Percentiles rank a stretch among this genome's conserved stretches.
Conservation (phyloP, 345 rosid genomes). For the Rhizophora mangle region DNA sequence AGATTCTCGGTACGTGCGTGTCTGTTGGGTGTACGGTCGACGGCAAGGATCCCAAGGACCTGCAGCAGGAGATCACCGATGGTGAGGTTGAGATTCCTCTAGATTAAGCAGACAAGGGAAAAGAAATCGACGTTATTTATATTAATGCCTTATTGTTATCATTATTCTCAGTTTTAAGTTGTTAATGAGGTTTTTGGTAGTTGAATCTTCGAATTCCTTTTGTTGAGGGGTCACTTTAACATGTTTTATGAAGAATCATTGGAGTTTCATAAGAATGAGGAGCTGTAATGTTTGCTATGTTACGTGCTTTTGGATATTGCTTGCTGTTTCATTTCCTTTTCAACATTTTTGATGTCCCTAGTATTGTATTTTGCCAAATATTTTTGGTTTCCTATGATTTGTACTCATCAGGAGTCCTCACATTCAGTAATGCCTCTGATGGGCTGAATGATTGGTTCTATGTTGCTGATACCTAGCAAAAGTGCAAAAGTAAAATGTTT, state of each 20-base stretch:
- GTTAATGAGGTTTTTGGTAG: constrained; percentile 12
- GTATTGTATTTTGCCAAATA: too few species aligned
- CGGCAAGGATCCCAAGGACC: constrained; percentile 24
- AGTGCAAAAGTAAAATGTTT: too few species aligned
- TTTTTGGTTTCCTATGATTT: too few species aligned
- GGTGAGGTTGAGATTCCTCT: constrained; percentile 41
- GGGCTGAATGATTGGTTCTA: neutral
- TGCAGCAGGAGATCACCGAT: constrained; percentile 40
- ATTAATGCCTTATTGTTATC: neutral
- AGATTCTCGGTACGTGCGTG: constrained; percentile 2
- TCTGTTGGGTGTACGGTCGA: neutral
- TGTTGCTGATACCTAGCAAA: too few species aligned
- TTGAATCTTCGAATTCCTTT: neutral
- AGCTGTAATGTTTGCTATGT: constrained; percentile 21
- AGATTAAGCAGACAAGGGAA: neutral
- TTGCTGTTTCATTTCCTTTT: neutral
- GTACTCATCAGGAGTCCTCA: neutral
- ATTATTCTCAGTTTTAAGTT: constrained; percentile 38
- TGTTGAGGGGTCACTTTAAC: too few species aligned
- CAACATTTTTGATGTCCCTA: neutral
- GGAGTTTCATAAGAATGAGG: constrained; percentile 14
- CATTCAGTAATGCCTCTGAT: neutral
- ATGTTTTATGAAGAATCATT: constrained; percentile 9
- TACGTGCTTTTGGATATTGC: constrained; percentile 12
- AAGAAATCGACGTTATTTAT: neutral